phyloP scores from a whole-genome alignment of 75 land plant species.

The Selaginella moellendorffii region DNA sequence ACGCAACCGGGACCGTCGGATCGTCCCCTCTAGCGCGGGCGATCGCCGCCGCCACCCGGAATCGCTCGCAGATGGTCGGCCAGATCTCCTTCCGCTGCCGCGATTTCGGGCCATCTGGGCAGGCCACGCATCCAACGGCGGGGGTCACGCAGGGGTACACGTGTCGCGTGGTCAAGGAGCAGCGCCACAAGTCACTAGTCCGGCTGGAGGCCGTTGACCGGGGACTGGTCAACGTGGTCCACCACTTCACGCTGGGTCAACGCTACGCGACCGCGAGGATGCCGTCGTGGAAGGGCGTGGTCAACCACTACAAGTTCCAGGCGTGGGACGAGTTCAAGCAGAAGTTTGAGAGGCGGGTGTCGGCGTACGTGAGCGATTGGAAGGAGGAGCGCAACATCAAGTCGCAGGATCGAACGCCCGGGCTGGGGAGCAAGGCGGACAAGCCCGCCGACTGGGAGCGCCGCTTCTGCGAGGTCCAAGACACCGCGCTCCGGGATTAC shows the following conservation, averaged over 20 bases:
- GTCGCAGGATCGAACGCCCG: conserved; percentile 62
- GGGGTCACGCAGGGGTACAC: conserved; percentile 90
- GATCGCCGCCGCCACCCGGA: background rate
- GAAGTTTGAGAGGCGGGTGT: conserved; percentile 65
- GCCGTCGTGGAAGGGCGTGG: conserved; percentile 18
- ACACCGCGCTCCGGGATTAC: conserved; percentile 29
- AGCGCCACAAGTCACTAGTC: conserved; percentile 75
- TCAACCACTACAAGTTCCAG: conserved; percentile 94
- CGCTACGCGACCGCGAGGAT: conserved; percentile 20
- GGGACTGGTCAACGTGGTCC: conserved; percentile 44
- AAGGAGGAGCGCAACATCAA: conserved; percentile 27
- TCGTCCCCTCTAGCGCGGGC: background rate
- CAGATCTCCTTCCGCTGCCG: conserved; percentile 39
- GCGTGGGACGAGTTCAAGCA: conserved; percentile 67
- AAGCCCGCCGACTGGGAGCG: conserved; percentile 50
- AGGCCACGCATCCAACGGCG: conserved; percentile 27
- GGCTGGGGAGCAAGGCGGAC: conserved; percentile 41
- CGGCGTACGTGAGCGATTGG: conserved; percentile 82
- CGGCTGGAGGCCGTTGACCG: conserved; percentile 26
- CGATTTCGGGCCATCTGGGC: conserved; percentile 67
- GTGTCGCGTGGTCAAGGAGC: conserved; percentile 27
- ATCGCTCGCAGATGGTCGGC: no score
- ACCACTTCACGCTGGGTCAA: conserved; percentile 46
- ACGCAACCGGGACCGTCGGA: background rate
- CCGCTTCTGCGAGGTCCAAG: conserved; percentile 51